Evolutionary conservation across 1,284 basidiomycete genomes (phyloP).

Genomic region (Ceratobasidium sp.): DNA sequence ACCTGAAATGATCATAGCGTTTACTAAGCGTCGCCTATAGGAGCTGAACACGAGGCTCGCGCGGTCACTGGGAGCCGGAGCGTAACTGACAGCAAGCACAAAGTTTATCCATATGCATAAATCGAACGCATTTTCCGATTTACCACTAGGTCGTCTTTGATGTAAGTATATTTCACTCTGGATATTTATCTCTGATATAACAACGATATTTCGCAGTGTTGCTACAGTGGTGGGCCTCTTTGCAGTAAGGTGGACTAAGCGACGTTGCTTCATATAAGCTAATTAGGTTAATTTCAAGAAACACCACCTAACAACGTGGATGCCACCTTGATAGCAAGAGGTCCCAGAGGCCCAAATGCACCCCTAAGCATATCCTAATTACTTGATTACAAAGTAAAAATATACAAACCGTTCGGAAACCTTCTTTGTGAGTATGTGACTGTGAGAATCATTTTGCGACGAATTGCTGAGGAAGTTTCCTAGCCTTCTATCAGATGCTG

Average conservation of each 20-base stretch:
- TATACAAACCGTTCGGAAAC: background rate
- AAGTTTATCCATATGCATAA: background rate
- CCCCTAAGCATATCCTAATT: background rate
- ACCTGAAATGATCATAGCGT: background rate
- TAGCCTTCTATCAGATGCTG: too few relatives aligned
- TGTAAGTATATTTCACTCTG: background rate
- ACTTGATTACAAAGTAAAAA: background rate
- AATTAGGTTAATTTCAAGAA: background rate
- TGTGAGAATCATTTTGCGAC: background rate
- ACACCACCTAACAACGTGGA: background rate
- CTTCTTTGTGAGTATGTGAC: background rate
- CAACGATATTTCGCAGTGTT: background rate
- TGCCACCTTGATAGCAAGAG: background rate
- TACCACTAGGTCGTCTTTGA: constrained; percentile 16
- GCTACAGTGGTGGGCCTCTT: constrained; percentile 34
- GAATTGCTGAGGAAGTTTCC: background rate
- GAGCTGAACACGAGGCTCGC: constrained; percentile 12
- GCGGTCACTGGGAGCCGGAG: background rate
- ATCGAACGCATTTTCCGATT: background rate
- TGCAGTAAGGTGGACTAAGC: background rate
- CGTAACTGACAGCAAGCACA: constrained; percentile 17
- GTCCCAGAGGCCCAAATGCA: background rate
- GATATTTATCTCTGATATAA: background rate
- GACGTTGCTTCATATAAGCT: background rate
- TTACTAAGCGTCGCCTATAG: background rate